These are phyloP conservation scores for Phytopythium cucurbitacearum DNA, from an alignment of 352 stramenopile genomes.

Conservation along the genomic window DNA sequence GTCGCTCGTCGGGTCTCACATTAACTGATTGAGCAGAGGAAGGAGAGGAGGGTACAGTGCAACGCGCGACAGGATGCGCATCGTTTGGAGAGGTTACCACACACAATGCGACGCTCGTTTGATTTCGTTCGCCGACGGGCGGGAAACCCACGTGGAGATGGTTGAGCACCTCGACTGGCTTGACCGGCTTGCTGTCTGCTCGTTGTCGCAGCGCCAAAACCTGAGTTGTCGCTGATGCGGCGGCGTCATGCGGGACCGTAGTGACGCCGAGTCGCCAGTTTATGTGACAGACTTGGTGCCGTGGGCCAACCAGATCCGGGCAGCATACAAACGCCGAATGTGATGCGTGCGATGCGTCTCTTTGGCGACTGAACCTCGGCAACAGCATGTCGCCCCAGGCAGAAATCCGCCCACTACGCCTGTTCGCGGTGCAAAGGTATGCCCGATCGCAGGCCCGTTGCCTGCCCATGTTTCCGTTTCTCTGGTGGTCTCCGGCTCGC, in stretches of 20 bases:
- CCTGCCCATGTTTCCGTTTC: not conserved
- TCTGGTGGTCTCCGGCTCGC: slow-evolving; percentile 2
- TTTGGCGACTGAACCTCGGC: slow-evolving; percentile 2
- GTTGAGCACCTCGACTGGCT: too few relatives aligned
- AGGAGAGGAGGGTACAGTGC: not conserved
- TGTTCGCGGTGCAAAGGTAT: not conserved
- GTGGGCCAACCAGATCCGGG: not conserved
- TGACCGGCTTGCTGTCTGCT: too few relatives aligned
- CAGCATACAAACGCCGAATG: slow-evolving; percentile 1
- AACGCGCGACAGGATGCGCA: not conserved
- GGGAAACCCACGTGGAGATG: too few relatives aligned
- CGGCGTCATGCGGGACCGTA: not conserved
- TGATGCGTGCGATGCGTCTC: slow-evolving; percentile 1
- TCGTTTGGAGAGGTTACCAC: too few relatives aligned
- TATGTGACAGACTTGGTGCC: not conserved
- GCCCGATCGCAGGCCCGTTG: not conserved
- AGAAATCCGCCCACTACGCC: too few relatives aligned
- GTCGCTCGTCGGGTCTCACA: slow-evolving; percentile 61
- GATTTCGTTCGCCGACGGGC: too few relatives aligned
- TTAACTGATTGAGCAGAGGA: slow-evolving; percentile 39
- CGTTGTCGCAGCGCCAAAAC: too few relatives aligned
- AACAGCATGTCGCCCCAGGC: not conserved
- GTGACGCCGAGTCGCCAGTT: slow-evolving; percentile 1
- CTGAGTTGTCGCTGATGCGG: not conserved
- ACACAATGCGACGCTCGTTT: too few relatives aligned